Conservation (phyloP, 169 alveolate genomes). For the Hammondia hammondi region DNA sequence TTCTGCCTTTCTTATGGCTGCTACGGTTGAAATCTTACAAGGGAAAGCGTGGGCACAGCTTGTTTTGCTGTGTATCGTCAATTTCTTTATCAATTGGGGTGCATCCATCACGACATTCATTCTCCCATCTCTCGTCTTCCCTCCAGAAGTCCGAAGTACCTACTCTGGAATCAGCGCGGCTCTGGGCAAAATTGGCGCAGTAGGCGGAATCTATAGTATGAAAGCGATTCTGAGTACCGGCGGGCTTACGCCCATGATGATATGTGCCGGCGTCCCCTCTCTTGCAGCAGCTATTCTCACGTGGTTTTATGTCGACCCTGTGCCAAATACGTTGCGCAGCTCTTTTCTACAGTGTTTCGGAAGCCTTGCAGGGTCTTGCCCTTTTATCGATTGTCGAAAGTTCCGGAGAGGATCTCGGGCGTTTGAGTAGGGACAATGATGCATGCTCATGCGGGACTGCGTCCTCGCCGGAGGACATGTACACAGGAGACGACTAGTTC, state of each 20-base stretch:
- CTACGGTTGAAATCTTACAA: constrained; percentile 24
- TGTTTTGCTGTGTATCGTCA: constrained; percentile 41
- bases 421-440: not conserved
- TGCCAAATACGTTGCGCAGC: constrained; percentile 6
- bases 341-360: constrained; percentile 44
- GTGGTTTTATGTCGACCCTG: constrained; percentile 50
- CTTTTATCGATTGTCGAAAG: constrained; percentile 55
- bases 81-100: constrained; percentile 64
- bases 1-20: constrained; percentile 57
- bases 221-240: constrained; percentile 40
- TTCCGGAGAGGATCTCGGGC: not conserved
- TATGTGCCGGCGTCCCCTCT: constrained; percentile 62
- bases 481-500: no score
- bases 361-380: constrained; percentile 49
- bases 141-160: constrained; percentile 55
- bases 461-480: no score
- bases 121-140: constrained; percentile 63
- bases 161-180: constrained; percentile 67
- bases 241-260: constrained; percentile 56
- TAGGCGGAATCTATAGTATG: constrained; percentile 52
- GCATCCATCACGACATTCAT: constrained; percentile 65
- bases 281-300: constrained; percentile 50
- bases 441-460: no score
- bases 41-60: constrained; percentile 49
- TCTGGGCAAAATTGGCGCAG: constrained; percentile 62